phyloP scores from a whole-genome alignment of 495 filamentous ascomycete species.

The Penicillium roqueforti region DNA sequence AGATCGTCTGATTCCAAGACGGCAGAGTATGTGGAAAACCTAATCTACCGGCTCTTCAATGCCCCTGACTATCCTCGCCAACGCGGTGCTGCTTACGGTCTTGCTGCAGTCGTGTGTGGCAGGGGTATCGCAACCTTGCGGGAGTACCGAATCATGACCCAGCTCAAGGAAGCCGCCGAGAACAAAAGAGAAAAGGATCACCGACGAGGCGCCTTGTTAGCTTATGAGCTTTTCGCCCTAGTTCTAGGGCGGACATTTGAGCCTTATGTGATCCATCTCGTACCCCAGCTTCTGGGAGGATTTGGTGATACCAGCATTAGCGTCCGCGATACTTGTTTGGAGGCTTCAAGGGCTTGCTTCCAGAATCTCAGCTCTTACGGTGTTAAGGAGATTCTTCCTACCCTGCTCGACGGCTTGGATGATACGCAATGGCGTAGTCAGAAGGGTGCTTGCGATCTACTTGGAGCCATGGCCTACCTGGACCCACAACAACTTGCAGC shows the following conservation, averaged over 20 bases:
- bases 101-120: slow-evolving; percentile 85
- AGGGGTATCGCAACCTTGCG: slow-evolving; percentile 76
- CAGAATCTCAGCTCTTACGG: slow-evolving; percentile 89
- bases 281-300: slow-evolving; percentile 80
- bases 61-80: slow-evolving; percentile 86
- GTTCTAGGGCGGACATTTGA: slow-evolving; percentile 87
- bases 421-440: slow-evolving; percentile 97
- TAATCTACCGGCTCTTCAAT: slow-evolving; percentile 73
- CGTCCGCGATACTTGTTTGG: slow-evolving; percentile 87
- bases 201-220: slow-evolving; percentile 82
- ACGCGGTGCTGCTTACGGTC: slow-evolving; percentile 89
- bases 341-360: slow-evolving; percentile 92
- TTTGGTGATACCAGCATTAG: slow-evolving; percentile 87
- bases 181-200: slow-evolving; percentile 89
- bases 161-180: slow-evolving; percentile 71
- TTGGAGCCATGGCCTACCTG: slow-evolving; percentile 97
- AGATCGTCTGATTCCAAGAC: slow-evolving; percentile 71
- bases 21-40: slow-evolving; percentile 71
- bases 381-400: slow-evolving; percentile 90
- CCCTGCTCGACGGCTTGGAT: slow-evolving; percentile 85
- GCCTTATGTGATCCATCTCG: slow-evolving; percentile 92
- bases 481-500: slow-evolving; percentile 89
- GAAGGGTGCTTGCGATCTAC: slow-evolving; percentile 91
- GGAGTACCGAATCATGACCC: slow-evolving; percentile 80
- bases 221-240: slow-evolving; percentile 82